A percentile compares a stretch with the other conserved stretches of the same genome.
phyloP scores from a whole-genome alignment of 2,329 filamentous ascomycete genomes.

The Delphinella strobiligena region DNA sequence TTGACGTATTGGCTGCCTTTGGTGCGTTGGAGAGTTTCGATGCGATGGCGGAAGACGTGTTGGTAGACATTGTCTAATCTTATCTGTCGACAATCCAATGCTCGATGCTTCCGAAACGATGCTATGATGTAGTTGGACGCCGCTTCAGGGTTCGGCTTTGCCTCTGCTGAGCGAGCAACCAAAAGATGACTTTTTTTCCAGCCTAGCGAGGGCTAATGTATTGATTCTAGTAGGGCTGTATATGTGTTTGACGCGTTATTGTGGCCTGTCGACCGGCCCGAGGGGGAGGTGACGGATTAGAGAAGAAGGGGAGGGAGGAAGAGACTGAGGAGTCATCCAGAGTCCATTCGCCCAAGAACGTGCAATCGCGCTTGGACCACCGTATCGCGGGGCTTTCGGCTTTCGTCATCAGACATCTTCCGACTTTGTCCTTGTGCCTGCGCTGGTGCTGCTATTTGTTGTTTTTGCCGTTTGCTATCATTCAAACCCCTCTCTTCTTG shows the following conservation, averaged over 20 bases:
- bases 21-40: conserved; percentile 24
- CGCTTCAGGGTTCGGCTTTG: not conserved
- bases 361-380: too few species aligned
- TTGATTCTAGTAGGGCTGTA: too few species aligned
- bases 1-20: conserved; percentile 26
- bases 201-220: too few species aligned
- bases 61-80: conserved; percentile 29
- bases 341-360: too few species aligned
- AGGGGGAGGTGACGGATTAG: conserved; percentile 10
- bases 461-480: too few species aligned
- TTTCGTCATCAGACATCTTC: not conserved
- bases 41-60: conserved; percentile 24
- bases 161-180: conserved; percentile 2
- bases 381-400: not conserved
- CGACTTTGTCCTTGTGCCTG: not conserved
- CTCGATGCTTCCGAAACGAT: conserved; percentile 1
- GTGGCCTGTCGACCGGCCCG: conserved; percentile 8
- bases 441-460: not conserved
- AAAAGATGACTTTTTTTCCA: too few species aligned
- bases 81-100: conserved; percentile 1
- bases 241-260: not conserved
- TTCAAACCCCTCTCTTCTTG: too few species aligned
- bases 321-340: conserved; percentile 6
- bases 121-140: conserved; percentile 9
- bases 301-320: conserved; percentile 4